Evolutionary conservation across 495 filamentous ascomycete species (phyloP).

Genomic region (Penicillium bovifimosum): DNA sequence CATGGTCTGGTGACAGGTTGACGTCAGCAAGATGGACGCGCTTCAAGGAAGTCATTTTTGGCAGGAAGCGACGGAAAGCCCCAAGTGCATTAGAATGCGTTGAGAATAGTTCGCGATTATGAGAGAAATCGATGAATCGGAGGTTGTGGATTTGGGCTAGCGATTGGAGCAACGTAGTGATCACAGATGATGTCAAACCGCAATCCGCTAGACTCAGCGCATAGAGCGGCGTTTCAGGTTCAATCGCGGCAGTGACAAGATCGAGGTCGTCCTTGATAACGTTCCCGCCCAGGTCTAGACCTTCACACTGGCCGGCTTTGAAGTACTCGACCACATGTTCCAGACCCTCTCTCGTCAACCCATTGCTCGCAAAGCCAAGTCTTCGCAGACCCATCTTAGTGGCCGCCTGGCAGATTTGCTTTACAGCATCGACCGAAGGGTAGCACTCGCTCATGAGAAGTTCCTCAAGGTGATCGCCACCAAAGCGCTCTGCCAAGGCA

Average conservation of each 20-base stretch:
- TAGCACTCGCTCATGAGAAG: conserved; percentile 77
- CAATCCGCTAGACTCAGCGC: conserved; percentile 86
- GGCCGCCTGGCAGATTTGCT: conserved; percentile 67
- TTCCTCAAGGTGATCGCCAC: conserved; percentile 71
- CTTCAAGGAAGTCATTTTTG: conserved; percentile 72
- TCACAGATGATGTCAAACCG: conserved; percentile 62
- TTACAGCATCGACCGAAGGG: conserved; percentile 62
- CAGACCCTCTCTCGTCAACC: conserved; percentile 64
- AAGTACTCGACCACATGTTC: conserved; percentile 72
- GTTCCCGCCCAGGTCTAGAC: conserved; percentile 92
- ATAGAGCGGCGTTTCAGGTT: conserved; percentile 60
- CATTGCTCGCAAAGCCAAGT: conserved; percentile 77
- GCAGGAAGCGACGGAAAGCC: conserved; percentile 75
- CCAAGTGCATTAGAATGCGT: conserved; percentile 67
- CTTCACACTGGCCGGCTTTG: conserved; percentile 69
- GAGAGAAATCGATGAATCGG: conserved; percentile 84
- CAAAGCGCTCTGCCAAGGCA: conserved; percentile 69
- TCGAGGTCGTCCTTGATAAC: conserved; percentile 66
- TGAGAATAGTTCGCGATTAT: conserved; percentile 78
- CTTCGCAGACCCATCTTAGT: conserved; percentile 67
- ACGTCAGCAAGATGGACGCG: conserved; percentile 86
- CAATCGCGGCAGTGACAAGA: conserved; percentile 57
- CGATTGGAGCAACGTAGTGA: conserved; percentile 71
- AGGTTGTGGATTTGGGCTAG: conserved; percentile 67
- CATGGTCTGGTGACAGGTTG: conserved; percentile 77